A percentile compares a stretch with the other conserved stretches of the same genome.
phyloP scores from a whole-genome alignment of 1,284 basidiomycete genomes.

The Ceratobasidium sp. region DNA sequence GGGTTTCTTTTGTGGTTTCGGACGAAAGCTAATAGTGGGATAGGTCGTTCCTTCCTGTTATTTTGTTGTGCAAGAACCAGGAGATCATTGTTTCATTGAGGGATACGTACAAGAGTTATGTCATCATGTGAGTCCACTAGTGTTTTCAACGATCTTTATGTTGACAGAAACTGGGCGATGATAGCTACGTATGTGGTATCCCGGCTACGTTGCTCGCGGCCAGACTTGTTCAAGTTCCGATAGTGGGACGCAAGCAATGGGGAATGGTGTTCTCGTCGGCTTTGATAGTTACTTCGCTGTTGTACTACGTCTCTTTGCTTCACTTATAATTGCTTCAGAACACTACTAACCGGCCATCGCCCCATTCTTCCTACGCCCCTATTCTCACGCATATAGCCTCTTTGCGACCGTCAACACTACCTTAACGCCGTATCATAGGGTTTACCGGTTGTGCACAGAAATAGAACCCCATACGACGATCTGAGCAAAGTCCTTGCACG shows the following conservation, averaged over 20 bases:
- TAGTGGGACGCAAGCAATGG: constrained; percentile 28
- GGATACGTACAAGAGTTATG: constrained; percentile 5
- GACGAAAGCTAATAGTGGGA: neutral
- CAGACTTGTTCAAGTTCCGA: constrained; percentile 3
- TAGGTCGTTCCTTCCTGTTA: neutral
- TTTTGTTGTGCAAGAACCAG: neutral
- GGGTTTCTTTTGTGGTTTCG: neutral
- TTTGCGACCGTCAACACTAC: constrained; percentile 39
- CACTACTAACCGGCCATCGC: neutral
- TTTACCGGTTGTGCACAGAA: constrained; percentile 55
- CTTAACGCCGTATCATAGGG: constrained; percentile 57
- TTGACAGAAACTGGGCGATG: neutral
- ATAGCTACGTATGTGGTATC: constrained; percentile 16
- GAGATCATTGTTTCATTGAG: neutral
- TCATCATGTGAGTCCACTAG: neutral
- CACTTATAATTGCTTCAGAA: neutral
- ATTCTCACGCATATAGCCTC: neutral
- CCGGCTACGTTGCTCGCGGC: constrained; percentile 29
- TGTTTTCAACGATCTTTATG: neutral
- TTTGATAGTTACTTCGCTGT: constrained; percentile 18
- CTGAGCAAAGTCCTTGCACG: constrained; percentile 28
- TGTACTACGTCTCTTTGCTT: neutral
- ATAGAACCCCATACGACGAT: constrained; percentile 52
- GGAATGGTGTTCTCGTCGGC: constrained; percentile 28
- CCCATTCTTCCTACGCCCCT: no score